Conservation (phyloP, 2,329 filamentous ascomycete genomes). For the Amesomyces nigricolor region DNA sequence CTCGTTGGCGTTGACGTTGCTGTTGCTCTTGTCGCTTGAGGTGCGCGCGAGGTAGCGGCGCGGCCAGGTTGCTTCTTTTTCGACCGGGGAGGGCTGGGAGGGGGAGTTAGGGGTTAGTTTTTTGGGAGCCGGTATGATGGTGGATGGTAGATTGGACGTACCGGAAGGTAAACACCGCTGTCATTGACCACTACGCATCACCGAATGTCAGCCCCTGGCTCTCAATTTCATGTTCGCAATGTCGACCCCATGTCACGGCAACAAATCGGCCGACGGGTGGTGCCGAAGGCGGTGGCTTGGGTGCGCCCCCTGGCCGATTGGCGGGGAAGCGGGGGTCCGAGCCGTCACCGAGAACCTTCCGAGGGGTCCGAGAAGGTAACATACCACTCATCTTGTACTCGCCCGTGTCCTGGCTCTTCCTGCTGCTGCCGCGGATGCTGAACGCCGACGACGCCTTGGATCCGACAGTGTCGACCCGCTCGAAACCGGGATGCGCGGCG, state of each 20-base stretch:
- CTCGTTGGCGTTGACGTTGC: conserved; percentile 66
- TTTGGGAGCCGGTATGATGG: not conserved
- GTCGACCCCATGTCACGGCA: not conserved
- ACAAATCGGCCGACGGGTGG: not conserved
- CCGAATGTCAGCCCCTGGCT: conserved; percentile 8
- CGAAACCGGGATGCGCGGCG: conserved; percentile 48
- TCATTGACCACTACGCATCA: conserved; percentile 78
- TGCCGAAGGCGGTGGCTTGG: no score
- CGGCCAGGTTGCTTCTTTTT: conserved; percentile 77
- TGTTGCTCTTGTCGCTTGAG: conserved; percentile 49
- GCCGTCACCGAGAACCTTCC: conserved; percentile 8
- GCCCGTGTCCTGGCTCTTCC: conserved; percentile 55
- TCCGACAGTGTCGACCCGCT: conserved; percentile 57
- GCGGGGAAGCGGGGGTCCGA: conserved; percentile 12
- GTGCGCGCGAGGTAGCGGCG: conserved; percentile 48
- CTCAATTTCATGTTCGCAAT: not conserved
- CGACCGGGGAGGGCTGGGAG: conserved; percentile 73
- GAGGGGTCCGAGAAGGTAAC: conserved; percentile 28
- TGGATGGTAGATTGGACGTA: conserved; percentile 49
- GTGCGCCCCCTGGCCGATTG: not conserved
- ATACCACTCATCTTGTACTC: conserved; percentile 79
- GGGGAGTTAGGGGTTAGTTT: not conserved
- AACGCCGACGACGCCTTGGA: conserved; percentile 57
- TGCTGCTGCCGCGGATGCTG: conserved; percentile 53
- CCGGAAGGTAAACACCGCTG: conserved; percentile 88